Evolutionary conservation across 768 basidiomycete species (phyloP).

Genomic region (Postia placenta): DNA sequence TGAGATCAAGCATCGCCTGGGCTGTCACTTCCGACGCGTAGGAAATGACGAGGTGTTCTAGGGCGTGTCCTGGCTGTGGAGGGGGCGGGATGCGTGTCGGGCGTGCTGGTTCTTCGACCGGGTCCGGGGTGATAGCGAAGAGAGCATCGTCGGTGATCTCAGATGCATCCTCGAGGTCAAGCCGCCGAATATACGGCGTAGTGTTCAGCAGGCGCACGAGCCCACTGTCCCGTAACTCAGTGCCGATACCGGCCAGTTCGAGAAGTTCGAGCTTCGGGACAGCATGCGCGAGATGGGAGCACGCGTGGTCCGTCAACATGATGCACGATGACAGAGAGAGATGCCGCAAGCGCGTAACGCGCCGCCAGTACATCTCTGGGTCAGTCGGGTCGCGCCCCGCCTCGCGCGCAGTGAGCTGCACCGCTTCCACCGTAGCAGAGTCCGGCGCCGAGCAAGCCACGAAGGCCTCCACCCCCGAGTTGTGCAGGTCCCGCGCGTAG

Average conservation of each 20-base stretch:
- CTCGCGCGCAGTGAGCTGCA: constrained; percentile 55
- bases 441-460: constrained; percentile 46
- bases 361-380: constrained; percentile 41
- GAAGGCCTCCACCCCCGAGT: constrained; percentile 70
- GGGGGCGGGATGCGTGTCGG: constrained; percentile 14
- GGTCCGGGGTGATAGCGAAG: constrained; percentile 49
- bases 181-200: constrained; percentile 60
- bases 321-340: constrained; percentile 66
- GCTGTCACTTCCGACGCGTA: constrained; percentile 59
- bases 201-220: constrained; percentile 63
- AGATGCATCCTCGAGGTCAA: constrained; percentile 84
- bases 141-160: constrained; percentile 73
- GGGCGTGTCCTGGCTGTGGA: constrained; percentile 52
- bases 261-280: constrained; percentile 71
- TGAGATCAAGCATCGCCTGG: constrained; percentile 55
- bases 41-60: constrained; percentile 72
- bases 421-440: constrained; percentile 31
- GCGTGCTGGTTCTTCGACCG: constrained; percentile 10
- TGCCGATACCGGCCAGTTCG: constrained; percentile 73
- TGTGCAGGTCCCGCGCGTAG: constrained; percentile 64
- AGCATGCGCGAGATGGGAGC: constrained; percentile 62
- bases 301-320: constrained; percentile 68
- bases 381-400: constrained; percentile 57
- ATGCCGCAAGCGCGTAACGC: constrained; percentile 67
- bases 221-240: constrained; percentile 66